phyloP scores from a whole-genome alignment of 2,329 filamentous ascomycete species.

The Scytalidium sp. region DNA sequence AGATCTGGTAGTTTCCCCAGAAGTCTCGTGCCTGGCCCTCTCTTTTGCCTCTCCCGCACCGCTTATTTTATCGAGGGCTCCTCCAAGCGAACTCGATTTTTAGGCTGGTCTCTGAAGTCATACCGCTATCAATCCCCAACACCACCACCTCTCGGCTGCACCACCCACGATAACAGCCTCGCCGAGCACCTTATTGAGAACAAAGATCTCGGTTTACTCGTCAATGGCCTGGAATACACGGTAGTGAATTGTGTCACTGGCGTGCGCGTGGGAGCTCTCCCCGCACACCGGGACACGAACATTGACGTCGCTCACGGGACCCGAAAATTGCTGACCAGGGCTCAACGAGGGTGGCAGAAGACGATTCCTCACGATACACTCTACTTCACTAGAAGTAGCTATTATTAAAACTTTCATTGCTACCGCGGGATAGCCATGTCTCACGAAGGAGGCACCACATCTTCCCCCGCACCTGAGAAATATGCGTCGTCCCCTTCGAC shows the following conservation, averaged over 20 bases:
- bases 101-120: background rate
- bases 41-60: background rate
- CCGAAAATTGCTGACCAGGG: conserved; percentile 1
- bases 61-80: background rate
- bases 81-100: background rate
- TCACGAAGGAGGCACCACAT: conserved; percentile 38
- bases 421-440: conserved; percentile 33
- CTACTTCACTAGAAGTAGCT: background rate
- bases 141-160: conserved; percentile 3
- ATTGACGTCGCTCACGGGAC: conserved; percentile 20
- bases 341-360: background rate
- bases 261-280: conserved; percentile 57
- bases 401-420: background rate
- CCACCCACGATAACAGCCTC: conserved; percentile 3
- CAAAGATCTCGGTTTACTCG: conserved; percentile 24
- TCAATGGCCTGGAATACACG: conserved; percentile 57
- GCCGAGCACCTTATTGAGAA: background rate
- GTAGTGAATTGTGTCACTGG: conserved; percentile 49
- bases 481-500: conserved; percentile 17
- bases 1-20: too few relatives aligned
- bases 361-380: background rate
- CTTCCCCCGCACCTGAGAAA: conserved; percentile 25
- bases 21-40: too few relatives aligned
- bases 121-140: conserved; percentile 16
- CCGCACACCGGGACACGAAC: conserved; percentile 51